Conservation (phyloP, 257 asterid genomes). For the Capsicum rhomboideum region DNA sequence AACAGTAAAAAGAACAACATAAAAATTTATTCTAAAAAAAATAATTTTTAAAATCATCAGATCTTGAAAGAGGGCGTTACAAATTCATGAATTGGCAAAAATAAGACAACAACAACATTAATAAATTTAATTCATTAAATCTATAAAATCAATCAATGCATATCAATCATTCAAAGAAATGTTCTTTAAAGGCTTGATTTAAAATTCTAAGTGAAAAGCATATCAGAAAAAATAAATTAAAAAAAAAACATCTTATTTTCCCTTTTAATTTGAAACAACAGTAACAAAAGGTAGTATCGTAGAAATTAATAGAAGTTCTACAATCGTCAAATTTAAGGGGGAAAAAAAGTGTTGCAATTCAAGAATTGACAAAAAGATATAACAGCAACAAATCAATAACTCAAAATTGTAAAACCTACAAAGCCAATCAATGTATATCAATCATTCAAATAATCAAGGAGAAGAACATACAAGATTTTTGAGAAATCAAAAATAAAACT, state of each 20-base stretch:
- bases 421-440: neutral
- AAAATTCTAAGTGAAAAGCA: neutral
- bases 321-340: neutral
- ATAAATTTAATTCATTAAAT: neutral
- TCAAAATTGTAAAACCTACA: neutral
- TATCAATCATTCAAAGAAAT: neutral
- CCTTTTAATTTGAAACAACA: neutral
- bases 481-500: neutral
- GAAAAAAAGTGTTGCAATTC: neutral
- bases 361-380: neutral
- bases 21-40: neutral
- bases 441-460: neutral
- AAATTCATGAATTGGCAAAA: neutral
- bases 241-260: neutral
- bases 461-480: neutral
- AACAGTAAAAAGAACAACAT: neutral
- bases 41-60: neutral
- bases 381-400: neutral
- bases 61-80: neutral
- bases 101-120: neutral
- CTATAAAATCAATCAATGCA: neutral
- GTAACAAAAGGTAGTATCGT: too few species aligned
- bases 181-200: neutral
- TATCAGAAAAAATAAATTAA: neutral
- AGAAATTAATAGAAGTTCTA: neutral